phyloP scores from a whole-genome alignment of 2,329 filamentous ascomycete species.

The Penicillium rolfsii region DNA sequence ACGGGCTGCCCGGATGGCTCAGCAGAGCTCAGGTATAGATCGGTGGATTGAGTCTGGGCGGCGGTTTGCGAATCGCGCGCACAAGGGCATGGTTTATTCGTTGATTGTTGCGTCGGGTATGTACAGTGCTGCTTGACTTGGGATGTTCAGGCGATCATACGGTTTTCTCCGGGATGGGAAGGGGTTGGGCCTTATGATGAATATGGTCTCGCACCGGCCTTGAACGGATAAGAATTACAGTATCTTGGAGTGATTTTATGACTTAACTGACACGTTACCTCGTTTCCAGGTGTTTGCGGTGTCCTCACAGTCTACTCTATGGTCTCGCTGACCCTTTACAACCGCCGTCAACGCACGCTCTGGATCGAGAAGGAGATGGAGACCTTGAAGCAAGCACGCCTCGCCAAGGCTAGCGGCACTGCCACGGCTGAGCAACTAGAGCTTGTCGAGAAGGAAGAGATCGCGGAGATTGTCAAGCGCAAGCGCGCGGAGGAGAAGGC shows the following conservation, averaged over 20 bases:
- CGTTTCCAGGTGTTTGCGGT: conserved; percentile 57
- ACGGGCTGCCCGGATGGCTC: conserved; percentile 65
- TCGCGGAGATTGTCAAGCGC: conserved; percentile 46
- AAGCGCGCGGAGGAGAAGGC: conserved; percentile 46
- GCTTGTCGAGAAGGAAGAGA: conserved; percentile 50
- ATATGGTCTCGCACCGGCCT: neutral
- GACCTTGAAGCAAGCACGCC: conserved; percentile 47
- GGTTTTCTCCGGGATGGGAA: neutral
- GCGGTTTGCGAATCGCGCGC: conserved; percentile 62
- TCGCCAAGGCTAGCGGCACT: conserved; percentile 46
- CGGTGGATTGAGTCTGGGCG: conserved; percentile 57
- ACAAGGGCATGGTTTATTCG: conserved; percentile 62
- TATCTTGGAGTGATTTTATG: neutral
- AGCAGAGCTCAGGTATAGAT: conserved; percentile 61
- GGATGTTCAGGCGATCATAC: conserved; percentile 3
- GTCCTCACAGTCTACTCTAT: conserved; percentile 67
- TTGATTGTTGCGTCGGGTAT: conserved; percentile 65
- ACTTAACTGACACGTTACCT: neutral
- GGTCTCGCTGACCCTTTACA: conserved; percentile 68
- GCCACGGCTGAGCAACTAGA: conserved; percentile 49
- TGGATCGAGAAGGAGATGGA: conserved; percentile 59
- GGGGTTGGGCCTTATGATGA: neutral
- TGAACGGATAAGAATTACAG: neutral
- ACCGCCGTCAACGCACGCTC: conserved; percentile 65
- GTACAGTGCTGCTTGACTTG: conserved; percentile 23